Percentiles rank a stretch among this genome's conserved stretches.
phyloP scores from a whole-genome alignment of 139 green algal species.

The Marvania coccoides region DNA sequence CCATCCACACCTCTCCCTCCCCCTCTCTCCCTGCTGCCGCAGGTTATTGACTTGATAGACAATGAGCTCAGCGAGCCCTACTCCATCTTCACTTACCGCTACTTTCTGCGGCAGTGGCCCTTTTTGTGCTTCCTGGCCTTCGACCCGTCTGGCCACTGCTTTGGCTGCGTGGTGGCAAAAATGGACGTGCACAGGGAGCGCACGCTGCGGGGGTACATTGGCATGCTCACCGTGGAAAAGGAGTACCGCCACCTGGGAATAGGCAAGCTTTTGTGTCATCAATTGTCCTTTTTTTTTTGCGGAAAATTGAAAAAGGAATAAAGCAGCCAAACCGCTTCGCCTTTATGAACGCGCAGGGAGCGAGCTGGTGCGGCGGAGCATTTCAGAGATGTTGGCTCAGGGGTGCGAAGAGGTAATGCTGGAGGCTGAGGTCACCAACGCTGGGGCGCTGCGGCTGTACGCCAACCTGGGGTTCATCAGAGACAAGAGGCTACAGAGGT shows the following conservation, averaged over 20 bases:
- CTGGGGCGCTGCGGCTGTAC: constrained; percentile 88
- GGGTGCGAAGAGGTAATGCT: constrained; percentile 82
- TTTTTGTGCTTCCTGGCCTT: constrained; percentile 82
- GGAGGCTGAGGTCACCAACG: constrained; percentile 94
- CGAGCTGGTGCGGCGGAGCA: constrained; percentile 61
- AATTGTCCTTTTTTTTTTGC: not conserved
- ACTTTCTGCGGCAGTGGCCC: constrained; percentile 89
- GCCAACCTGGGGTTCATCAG: constrained; percentile 92
- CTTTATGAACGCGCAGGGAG: constrained; percentile 60
- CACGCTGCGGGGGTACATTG: constrained; percentile 88
- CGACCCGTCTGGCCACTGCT: constrained; percentile 36
- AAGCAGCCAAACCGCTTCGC: not conserved
- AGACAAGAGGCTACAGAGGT: constrained; percentile 91
- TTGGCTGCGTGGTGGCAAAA: constrained; percentile 91
- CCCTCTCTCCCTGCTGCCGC: not conserved
- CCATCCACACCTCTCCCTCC: not conserved
- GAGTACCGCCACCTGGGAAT: constrained; percentile 68
- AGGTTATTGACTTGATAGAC: constrained; percentile 88
- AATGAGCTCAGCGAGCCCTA: constrained; percentile 95
- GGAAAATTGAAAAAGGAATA: not conserved
- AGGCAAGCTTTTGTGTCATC: constrained; percentile 36
- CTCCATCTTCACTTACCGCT: constrained; percentile 97
- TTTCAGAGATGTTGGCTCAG: constrained; percentile 57
- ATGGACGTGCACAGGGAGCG: constrained; percentile 65
- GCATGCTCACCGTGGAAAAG: constrained; percentile 95